Evolutionary conservation across 164 flowering plant genomes (phyloP), one percentile per base, ranked within the genome.

Genomic region (Amborella trichopoda): DNA sequence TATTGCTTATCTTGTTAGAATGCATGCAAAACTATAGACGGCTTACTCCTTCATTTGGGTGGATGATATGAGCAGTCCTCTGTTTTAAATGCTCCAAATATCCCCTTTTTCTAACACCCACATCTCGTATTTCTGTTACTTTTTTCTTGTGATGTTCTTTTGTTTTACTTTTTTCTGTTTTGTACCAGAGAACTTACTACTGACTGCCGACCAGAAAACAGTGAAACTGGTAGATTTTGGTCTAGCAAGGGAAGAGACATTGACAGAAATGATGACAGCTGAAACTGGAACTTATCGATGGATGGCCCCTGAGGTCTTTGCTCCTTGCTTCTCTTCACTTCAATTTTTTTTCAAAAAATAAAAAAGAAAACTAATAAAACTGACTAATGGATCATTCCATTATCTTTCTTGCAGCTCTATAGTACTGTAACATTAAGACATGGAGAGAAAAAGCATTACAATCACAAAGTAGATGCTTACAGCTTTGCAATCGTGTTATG

Each of bases 361-460:
- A 20, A n/a, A 57, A 26, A 13, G n/a, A n/a, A n/a, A n/a, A n/a
- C n/a, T n/a, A n/a, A n/a, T n/a, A n/a, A n/a, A n/a, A n/a, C n/a
- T n/a, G 34, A 20, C 50, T 14, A n/a, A 23, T 32, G 5, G 12
- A 24, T 23, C 22, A 6, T 17, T 19, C 20, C 41, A 2, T n/a
- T 38, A 16, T 38, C 8, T 19, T 5, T 44, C 8, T 34, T 18
- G 65, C 77, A 91, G 96, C 73, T 91, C 38, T 91, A 91, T 69
- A 91, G 93, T 65, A 91, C 95, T 2, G 98, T 91, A 37, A 83
- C 96, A 3, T 60, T 91, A 58, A 76, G 87, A 65, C 94, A 81
- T 34, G 98, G 98, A 6, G 98, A 91, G 64, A 91, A 91, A 64
- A 91, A 87, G 68, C 96, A 91, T 60, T 91, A 91, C 69, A 91